Base-by-base conservation (phyloP, 2,329 filamentous ascomycete genomes). In the Furcasterigmium sp. region DNA sequence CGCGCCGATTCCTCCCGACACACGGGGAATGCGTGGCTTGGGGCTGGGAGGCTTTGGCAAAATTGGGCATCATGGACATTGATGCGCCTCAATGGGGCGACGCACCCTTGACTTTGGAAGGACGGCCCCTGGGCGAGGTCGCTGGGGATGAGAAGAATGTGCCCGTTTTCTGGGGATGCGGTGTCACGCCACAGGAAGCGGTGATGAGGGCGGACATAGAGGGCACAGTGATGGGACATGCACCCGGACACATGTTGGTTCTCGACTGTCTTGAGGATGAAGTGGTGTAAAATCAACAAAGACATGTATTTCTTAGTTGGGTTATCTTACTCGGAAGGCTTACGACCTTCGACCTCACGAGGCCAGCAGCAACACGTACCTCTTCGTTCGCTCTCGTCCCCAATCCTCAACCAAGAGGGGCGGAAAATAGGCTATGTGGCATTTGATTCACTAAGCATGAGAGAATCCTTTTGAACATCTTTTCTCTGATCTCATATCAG, bases 1-100 rank as follows among this genome's bases (percentile, higher is more conserved):
- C 80, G 1, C 60, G 76, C 13, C 61, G 62, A 8, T 85, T 75
- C 57, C 57, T 65, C 8, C 61, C 68, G 2, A 82, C 79, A 3
- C 81, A 85, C 51, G 81, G 81, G 3, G 81, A 84, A 61, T 78
- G 78, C 2, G 63, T 85, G 13, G 78, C 75, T 4, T 85, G 78
- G 78, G 80, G 78, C 1, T 85, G 79, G 78, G 71, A 80, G 4
- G 75, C 70, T 0, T 57, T 75, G 9, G 53, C 58, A 47, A 52
- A 52, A 25, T 51, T 85, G 36, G 80, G 81, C 0, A 78, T 85
- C 43, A 40, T 50, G 37, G 68, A 82, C 55, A 64, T 82, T 9
- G 59, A 68, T 34, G 46, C 35, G 8, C 75, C 75, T 2, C 71
- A 84, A 41, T 85, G 76, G 71, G 80, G 81, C 1, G 76, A 82